These are phyloP conservation scores for Samsoniella hepiali DNA, from an alignment of 2,329 filamentous ascomycete genomes.

Conservation along the genomic window DNA sequence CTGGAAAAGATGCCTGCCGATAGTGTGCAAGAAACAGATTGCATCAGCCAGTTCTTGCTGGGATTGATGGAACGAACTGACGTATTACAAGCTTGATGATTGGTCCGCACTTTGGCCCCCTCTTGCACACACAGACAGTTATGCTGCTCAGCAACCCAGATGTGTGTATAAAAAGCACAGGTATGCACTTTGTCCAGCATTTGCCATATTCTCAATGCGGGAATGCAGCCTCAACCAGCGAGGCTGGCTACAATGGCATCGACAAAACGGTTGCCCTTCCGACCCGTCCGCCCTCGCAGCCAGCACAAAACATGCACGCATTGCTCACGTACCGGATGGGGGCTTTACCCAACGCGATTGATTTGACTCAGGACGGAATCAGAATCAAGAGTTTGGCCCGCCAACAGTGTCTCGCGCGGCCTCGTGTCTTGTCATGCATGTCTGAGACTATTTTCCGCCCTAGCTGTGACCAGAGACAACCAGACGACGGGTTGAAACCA, in stretches of 20 bases:
- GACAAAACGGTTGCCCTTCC: background rate
- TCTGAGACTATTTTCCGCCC: constrained; percentile 13
- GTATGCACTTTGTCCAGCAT: too few relatives aligned
- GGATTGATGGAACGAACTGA: background rate
- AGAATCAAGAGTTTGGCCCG: background rate
- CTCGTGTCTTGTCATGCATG: constrained; percentile 8
- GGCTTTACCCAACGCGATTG: background rate
- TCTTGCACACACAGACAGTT: background rate
- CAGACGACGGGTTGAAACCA: background rate
- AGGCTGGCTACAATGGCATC: background rate
- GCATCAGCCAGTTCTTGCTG: background rate
- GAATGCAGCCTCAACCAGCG: background rate
- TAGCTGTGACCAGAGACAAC: background rate
- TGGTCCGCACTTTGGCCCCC: background rate
- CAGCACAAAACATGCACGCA: background rate
- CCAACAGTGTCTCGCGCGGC: constrained; percentile 4
- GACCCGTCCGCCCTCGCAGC: background rate
- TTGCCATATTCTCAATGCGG: background rate
- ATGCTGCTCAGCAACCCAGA: background rate
- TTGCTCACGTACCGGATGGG: background rate
- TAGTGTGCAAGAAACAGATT: background rate
- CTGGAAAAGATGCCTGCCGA: background rate
- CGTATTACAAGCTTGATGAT: background rate
- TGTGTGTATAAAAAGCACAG: background rate
- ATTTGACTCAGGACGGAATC: background rate